These are phyloP conservation scores for peach (Prunus persica) DNA, from an alignment of 306 rosid genomes.

Conservation along the genomic window Prunus_persica_NCBIv2 NC_034014.1:7251501-7252000, in stretches of 20 bases:
- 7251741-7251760: neutral
- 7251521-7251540: neutral
- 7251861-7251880: neutral
- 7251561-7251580: neutral
- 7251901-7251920: neutral
- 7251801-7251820: neutral
- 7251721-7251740: neutral
- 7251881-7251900: neutral
- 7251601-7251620: neutral
- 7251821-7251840: neutral
- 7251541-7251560: neutral
- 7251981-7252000: slow-evolving; percentile 10
- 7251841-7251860: neutral
- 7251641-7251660: neutral
- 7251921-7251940: neutral
- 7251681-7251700: neutral
- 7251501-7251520: too few relatives aligned
- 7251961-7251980: neutral
- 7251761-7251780: neutral
- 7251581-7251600: too few relatives aligned
- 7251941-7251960: too few relatives aligned
- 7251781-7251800: neutral
- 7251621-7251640: neutral
- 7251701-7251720: neutral
- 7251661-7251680: neutral